These are phyloP conservation scores for Entoloma clypeatum DNA, from an alignment of 1,284 basidiomycete species.

Conservation along the genomic window DNA sequence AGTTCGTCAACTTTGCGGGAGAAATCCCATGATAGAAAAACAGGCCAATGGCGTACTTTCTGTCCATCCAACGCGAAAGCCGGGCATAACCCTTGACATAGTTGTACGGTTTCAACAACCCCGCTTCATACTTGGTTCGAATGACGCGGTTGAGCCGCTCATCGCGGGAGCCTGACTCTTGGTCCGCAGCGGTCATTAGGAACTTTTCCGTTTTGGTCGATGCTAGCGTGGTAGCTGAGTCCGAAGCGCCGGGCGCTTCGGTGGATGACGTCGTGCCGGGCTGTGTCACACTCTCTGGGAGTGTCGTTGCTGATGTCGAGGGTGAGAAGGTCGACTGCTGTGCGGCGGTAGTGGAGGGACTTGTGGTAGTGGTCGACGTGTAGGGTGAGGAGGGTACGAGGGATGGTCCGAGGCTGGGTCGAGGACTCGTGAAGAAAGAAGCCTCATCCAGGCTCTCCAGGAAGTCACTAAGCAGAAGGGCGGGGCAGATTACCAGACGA, in stretches of 20 bases:
- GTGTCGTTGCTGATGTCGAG: constrained; percentile 16
- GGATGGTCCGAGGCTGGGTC: constrained; percentile 44
- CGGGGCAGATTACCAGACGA: not conserved
- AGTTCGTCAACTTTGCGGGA: too few relatives aligned
- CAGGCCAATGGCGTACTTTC: constrained; percentile 53
- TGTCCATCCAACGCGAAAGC: constrained; percentile 92
- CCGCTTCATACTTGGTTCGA: constrained; percentile 95
- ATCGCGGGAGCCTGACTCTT: constrained; percentile 87
- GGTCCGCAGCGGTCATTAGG: constrained; percentile 92
- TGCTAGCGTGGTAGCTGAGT: constrained; percentile 50
- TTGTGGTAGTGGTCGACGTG: constrained; percentile 16
- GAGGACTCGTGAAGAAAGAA: constrained; percentile 59
- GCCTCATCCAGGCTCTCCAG: constrained; percentile 74
- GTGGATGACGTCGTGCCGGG: not conserved
- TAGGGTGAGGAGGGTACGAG: constrained; percentile 47
- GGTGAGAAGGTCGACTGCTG: constrained; percentile 12
- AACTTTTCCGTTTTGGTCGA: constrained; percentile 84
- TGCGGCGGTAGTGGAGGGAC: constrained; percentile 9
- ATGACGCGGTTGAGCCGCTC: constrained; percentile 92
- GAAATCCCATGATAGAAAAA: too few relatives aligned
- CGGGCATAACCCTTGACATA: constrained; percentile 93
- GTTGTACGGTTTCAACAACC: constrained; percentile 92
- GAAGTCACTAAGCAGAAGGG: constrained; percentile 61
- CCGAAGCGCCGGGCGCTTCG: constrained; percentile 7
- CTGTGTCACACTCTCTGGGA: constrained; percentile 14